A percentile compares a stretch with the other conserved stretches of the same genome.
Conservation (phyloP, 768 basidiomycete species). For the Boletus eberwhitei region DNA sequence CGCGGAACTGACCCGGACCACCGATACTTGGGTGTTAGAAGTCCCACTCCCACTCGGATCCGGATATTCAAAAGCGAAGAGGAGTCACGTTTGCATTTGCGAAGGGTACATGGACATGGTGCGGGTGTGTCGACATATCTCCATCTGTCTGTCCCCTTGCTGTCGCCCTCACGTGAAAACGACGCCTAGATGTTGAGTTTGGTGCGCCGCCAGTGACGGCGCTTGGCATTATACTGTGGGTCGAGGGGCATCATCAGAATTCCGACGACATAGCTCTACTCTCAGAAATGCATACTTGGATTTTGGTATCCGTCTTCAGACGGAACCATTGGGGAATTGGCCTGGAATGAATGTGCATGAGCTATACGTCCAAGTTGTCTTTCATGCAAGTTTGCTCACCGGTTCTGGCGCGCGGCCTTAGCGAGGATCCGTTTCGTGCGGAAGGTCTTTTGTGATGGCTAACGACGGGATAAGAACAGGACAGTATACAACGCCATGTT, state of each 20-base stretch:
- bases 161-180: background rate
- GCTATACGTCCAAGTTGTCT: background rate
- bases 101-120: slow-evolving; percentile 28
- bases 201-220: slow-evolving; percentile 98
- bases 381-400: slow-evolving; percentile 45
- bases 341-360: slow-evolving; percentile 37
- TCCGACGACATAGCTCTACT: background rate
- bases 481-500: background rate
- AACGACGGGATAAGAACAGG: slow-evolving; percentile 11
- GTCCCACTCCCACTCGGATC: too few species aligned
- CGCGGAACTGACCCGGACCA: background rate
- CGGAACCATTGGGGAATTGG: slow-evolving; percentile 99
- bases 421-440: slow-evolving; percentile 95
- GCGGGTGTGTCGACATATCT: slow-evolving; percentile 16
- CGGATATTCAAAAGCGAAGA: background rate
- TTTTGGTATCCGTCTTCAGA: slow-evolving; percentile 93
- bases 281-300: slow-evolving; percentile 54
- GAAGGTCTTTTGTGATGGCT: slow-evolving; percentile 99
- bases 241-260: background rate
- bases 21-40: background rate
- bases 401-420: slow-evolving; percentile 94
- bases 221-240: slow-evolving; percentile 84
- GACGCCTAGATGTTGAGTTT: slow-evolving; percentile 88
- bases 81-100: slow-evolving; percentile 20
- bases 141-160: slow-evolving; percentile 9